These are phyloP conservation scores for Xylariaceae sp. DNA, from an alignment of 2,329 filamentous ascomycete genomes.

Conservation along the genomic window DNA sequence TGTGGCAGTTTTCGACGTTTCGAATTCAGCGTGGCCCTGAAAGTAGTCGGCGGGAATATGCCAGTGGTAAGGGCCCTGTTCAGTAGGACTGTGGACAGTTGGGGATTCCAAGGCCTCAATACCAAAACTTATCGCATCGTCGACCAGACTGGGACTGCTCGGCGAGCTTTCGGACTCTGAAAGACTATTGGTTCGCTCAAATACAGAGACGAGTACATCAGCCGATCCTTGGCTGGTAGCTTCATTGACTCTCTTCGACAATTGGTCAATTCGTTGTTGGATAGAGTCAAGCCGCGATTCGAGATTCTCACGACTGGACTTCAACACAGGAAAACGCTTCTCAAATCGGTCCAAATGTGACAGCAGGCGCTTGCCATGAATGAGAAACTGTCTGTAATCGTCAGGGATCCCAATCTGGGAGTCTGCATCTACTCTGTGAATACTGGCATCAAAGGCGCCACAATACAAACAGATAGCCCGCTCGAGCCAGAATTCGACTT, in stretches of 20 bases:
- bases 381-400: slow-evolving; percentile 48
- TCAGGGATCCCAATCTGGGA: slow-evolving; percentile 42
- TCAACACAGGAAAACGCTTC: slow-evolving; percentile 30
- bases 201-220: slow-evolving; percentile 40
- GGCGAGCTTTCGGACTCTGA: slow-evolving; percentile 42
- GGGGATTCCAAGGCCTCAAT: slow-evolving; percentile 31
- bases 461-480: slow-evolving; percentile 45
- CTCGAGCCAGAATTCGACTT: slow-evolving; percentile 45
- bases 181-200: slow-evolving; percentile 45
- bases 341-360: slow-evolving; percentile 39
- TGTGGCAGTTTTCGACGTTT: slow-evolving; percentile 31
- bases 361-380: slow-evolving; percentile 45
- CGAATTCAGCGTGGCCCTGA: slow-evolving; percentile 19
- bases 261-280: slow-evolving; percentile 38
- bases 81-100: slow-evolving; percentile 23
- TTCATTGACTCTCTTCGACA: slow-evolving; percentile 38
- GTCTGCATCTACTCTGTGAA: slow-evolving; percentile 39
- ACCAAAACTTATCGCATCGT: slow-evolving; percentile 28
- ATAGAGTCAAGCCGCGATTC: slow-evolving; percentile 36
- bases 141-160: slow-evolving; percentile 32
- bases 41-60: slow-evolving; percentile 37
- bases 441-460: slow-evolving; percentile 43
- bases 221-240: slow-evolving; percentile 35
- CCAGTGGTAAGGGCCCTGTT: slow-evolving; percentile 36
- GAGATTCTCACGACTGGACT: slow-evolving; percentile 32